Evolutionary conservation across 345 rosid genomes (phyloP).

Genomic region (Populus pruinosa): DNA sequence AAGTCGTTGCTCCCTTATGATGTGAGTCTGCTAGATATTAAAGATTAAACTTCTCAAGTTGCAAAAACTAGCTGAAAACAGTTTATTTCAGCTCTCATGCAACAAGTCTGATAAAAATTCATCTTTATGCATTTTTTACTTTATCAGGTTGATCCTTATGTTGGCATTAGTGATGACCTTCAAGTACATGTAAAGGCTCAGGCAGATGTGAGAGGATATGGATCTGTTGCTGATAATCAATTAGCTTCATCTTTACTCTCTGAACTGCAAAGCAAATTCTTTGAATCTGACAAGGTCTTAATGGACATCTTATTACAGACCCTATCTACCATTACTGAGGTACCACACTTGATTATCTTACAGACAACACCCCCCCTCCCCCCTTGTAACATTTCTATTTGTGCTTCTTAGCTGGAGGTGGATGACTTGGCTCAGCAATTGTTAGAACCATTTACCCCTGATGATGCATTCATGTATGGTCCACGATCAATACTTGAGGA

Average conservation of each 20-base stretch:
- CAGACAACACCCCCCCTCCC: neutral
- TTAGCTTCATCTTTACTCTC: slow-evolving; percentile 51
- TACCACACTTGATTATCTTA: slow-evolving; percentile 18
- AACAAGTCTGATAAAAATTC: neutral
- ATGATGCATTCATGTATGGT: slow-evolving; percentile 76
- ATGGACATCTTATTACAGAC: slow-evolving; percentile 46
- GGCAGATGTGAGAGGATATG: slow-evolving; percentile 59
- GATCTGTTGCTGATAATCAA: slow-evolving; percentile 63
- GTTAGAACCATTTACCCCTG: slow-evolving; percentile 76
- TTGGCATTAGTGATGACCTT: slow-evolving; percentile 60
- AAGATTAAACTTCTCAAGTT: neutral
- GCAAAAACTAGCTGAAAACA: neutral
- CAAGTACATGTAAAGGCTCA: slow-evolving; percentile 66
- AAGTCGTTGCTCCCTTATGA: slow-evolving; percentile 48
- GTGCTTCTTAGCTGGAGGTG: slow-evolving; percentile 48
- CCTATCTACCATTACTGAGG: slow-evolving; percentile 59
- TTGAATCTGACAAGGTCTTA: slow-evolving; percentile 43
- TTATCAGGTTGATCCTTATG: slow-evolving; percentile 75
- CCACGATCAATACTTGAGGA: slow-evolving; percentile 47
- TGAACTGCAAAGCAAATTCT: slow-evolving; percentile 50
- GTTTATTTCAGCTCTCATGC: neutral
- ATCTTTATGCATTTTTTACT: neutral
- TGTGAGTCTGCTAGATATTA: slow-evolving; percentile 44
- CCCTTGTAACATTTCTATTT: slow-evolving; percentile 1
- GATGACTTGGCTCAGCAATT: slow-evolving; percentile 66